phyloP scores from a whole-genome alignment of 176 grass and related monocot species.

The Triticum turgidum region DNA sequence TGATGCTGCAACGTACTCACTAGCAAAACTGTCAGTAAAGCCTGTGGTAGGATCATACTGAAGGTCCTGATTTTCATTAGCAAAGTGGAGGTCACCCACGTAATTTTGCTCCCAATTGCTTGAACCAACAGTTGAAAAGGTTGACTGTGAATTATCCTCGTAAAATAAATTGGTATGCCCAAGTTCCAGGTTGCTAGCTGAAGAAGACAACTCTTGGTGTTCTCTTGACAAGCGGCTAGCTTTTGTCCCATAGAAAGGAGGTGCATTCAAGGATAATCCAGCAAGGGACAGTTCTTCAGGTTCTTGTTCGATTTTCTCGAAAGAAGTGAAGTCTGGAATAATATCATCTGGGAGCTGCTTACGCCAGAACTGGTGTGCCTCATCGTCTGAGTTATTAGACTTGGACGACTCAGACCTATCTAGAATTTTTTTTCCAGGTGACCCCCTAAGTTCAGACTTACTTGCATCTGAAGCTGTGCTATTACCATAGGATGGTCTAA shows the following conservation, averaged over 20 bases:
- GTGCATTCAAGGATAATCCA: conserved; percentile 71
- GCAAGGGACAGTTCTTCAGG: conserved; percentile 65
- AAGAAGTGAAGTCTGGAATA: conserved; percentile 76
- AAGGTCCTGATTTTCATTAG: conserved; percentile 48
- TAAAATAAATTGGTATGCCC: conserved; percentile 43
- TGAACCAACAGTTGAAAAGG: conserved; percentile 49
- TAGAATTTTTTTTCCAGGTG: conserved; percentile 61
- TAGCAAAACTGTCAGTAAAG: conserved; percentile 53
- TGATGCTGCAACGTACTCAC: conserved; percentile 50
- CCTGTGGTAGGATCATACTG: conserved; percentile 42
- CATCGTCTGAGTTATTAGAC: conserved; percentile 94
- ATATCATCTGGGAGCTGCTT: conserved; percentile 97
- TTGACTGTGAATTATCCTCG: conserved; percentile 50
- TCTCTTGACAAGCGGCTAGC: conserved; percentile 43
- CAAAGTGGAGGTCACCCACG: conserved; percentile 38
- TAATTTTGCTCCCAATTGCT: conserved; percentile 66
- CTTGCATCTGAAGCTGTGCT: conserved; percentile 42
- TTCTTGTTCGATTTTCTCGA: conserved; percentile 64
- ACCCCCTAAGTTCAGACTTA: conserved; percentile 48
- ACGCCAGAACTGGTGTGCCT: conserved; percentile 81
- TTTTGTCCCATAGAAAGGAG: conserved; percentile 48
- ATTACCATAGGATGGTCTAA: conserved; percentile 53
- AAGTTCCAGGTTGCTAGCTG: conserved; percentile 40
- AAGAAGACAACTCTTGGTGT: conserved; percentile 46
- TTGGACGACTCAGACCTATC: conserved; percentile 76